phyloP scores from a whole-genome alignment of 306 rosid species.

The Malus fusca region DNA sequence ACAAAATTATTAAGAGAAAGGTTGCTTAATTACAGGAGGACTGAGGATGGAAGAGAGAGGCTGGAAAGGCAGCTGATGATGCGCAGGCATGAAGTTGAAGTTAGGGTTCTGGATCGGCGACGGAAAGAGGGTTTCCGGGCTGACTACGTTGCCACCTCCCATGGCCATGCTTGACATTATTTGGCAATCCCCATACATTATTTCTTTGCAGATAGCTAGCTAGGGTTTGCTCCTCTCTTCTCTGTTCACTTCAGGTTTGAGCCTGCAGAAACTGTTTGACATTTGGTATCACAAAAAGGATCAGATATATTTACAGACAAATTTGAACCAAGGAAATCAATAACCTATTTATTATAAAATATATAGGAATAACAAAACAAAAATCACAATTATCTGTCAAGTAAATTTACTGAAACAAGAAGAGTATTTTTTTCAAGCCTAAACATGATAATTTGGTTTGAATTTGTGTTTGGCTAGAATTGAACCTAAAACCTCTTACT shows the following conservation, averaged over 20 bases:
- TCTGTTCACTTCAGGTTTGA: conserved; percentile 1
- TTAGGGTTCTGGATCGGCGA: conserved; percentile 81
- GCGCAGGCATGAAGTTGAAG: conserved; percentile 72
- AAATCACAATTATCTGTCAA: too few species aligned
- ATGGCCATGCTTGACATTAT: conserved; percentile 57
- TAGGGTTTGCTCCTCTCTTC: background rate
- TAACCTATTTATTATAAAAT: background rate
- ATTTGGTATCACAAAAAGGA: background rate
- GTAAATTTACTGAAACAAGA: background rate
- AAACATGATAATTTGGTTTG: too few species aligned
- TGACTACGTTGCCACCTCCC: conserved; percentile 61
- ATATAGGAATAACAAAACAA: background rate
- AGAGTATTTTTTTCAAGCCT: too few species aligned
- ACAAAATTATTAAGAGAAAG: too few species aligned
- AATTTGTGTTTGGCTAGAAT: too few species aligned
- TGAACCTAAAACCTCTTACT: too few species aligned
- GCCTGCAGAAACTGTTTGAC: background rate
- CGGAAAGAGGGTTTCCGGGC: conserved; percentile 60
- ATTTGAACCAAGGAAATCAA: background rate
- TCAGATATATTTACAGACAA: background rate
- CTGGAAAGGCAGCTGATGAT: conserved; percentile 42
- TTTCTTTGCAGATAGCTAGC: conserved; percentile 2
- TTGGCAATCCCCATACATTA: conserved; percentile 95
- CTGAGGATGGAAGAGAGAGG: conserved; percentile 46
- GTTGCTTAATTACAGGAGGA: conserved; percentile 16